Conservation (phyloP, 257 asterid genomes). For the Euphrasia confusa region DNA sequence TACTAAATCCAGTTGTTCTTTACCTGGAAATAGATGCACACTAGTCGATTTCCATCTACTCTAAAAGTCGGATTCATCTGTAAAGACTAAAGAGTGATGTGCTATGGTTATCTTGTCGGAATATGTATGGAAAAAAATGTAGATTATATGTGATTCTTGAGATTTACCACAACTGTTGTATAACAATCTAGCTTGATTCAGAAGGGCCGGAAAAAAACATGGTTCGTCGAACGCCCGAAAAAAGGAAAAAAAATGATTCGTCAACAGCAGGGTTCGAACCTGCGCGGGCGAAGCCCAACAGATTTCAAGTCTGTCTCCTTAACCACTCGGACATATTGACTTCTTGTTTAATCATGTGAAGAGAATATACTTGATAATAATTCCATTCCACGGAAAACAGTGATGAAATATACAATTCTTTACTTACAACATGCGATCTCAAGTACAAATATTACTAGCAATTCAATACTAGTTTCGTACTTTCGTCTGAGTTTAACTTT, state of each 20-base stretch:
- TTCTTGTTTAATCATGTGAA: not conserved
- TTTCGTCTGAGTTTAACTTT: too few species aligned
- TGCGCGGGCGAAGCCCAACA: constrained; percentile 43
- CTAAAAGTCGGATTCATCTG: not conserved
- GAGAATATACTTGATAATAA: too few species aligned
- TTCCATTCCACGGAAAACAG: too few species aligned
- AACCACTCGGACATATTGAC: constrained; percentile 96
- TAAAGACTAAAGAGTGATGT: too few species aligned
- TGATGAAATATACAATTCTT: too few species aligned
- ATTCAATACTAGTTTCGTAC: not conserved
- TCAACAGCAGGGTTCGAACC: constrained; percentile 30
- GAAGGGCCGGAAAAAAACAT: too few species aligned
- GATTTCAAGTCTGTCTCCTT: constrained; percentile 95
- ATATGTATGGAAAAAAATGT: too few species aligned
- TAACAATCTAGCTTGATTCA: too few species aligned
- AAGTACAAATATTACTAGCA: too few species aligned
- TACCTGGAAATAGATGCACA: constrained; percentile 9
- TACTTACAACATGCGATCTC: too few species aligned
- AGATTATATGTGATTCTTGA: not conserved
- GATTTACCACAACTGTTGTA: not conserved
- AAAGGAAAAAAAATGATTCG: constrained; percentile 17
- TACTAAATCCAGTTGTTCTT: constrained; percentile 7
- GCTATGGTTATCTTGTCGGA: not conserved
- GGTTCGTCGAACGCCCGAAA: too few species aligned
- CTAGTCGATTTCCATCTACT: not conserved